phyloP scores from a whole-genome alignment of 1,284 basidiomycete species.

The Serendipita sp. region DNA sequence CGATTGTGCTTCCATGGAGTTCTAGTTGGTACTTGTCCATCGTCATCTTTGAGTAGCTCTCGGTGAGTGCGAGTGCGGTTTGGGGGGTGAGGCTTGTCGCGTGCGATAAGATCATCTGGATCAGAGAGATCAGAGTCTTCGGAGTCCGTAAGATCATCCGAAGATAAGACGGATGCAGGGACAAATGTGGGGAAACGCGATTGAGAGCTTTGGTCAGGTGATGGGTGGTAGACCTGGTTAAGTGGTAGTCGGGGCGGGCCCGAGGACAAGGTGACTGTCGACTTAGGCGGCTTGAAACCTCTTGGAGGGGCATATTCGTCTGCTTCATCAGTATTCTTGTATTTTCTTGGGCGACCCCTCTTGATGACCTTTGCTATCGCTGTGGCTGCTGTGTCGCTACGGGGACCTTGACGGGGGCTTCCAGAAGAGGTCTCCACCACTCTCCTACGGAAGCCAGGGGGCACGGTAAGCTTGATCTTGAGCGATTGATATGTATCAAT shows the following conservation, averaged over 20 bases:
- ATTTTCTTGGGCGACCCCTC: not conserved
- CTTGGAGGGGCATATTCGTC: slow-evolving; percentile 6
- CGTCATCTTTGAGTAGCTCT: not conserved
- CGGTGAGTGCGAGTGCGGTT: slow-evolving; percentile 1
- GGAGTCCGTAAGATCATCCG: slow-evolving; percentile 1
- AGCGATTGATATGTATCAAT: not conserved
- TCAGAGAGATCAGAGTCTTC: slow-evolving; percentile 4
- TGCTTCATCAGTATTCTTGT: not conserved
- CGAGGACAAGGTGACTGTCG: not conserved
- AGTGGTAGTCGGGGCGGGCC: slow-evolving; percentile 1
- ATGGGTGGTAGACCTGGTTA: slow-evolving; percentile 1
- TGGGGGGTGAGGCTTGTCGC: not conserved
- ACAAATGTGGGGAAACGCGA: slow-evolving; percentile 6
- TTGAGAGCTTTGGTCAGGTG: not conserved
- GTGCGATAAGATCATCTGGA: not conserved
- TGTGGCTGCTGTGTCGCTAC: not conserved
- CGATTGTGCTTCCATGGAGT: not conserved
- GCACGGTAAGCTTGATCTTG: slow-evolving; percentile 5
- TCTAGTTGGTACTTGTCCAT: not conserved
- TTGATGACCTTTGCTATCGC: not conserved
- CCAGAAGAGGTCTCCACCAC: not conserved
- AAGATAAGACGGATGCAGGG: slow-evolving; percentile 1
- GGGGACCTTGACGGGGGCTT: not conserved
- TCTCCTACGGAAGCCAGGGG: slow-evolving; percentile 1
- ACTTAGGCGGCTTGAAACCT: not conserved